Evolutionary conservation across 2,329 filamentous ascomycete species (phyloP).

Genomic region (Graphium sp.): DNA sequence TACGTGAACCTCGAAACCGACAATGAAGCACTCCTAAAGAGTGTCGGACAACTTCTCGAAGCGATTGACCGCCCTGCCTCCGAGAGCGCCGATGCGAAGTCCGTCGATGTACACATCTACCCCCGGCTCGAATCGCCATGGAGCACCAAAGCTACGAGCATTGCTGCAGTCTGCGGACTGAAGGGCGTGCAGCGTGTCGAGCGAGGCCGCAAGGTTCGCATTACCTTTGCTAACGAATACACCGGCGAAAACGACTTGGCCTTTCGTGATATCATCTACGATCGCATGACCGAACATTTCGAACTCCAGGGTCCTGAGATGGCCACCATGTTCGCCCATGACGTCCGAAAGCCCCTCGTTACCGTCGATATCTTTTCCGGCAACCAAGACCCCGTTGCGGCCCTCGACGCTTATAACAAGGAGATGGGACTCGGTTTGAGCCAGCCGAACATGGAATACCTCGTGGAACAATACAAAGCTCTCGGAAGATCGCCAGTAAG

Average conservation of each 20-base stretch:
- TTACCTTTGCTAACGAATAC: slow-evolving; percentile 37
- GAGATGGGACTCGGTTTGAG: slow-evolving; percentile 76
- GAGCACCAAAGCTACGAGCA: slow-evolving; percentile 92
- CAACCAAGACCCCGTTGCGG: slow-evolving; percentile 47
- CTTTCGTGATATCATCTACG: slow-evolving; percentile 60
- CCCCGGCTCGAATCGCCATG: slow-evolving; percentile 87
- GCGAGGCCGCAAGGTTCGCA: slow-evolving; percentile 63
- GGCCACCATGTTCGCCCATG: slow-evolving; percentile 62
- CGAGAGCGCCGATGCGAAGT: slow-evolving; percentile 23
- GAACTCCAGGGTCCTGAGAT: slow-evolving; percentile 50
- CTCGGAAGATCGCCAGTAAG: slow-evolving; percentile 39
- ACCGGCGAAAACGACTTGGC: slow-evolving; percentile 24
- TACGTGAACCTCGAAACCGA: slow-evolving; percentile 43
- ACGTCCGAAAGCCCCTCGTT: slow-evolving; percentile 42
- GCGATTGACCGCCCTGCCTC: slow-evolving; percentile 15
- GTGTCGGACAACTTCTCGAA: slow-evolving; percentile 28
- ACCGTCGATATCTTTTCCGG: slow-evolving; percentile 59
- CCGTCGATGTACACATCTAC: slow-evolving; percentile 51
- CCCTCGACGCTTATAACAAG: slow-evolving; percentile 70
- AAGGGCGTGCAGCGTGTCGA: slow-evolving; percentile 64
- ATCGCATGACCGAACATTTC: slow-evolving; percentile 90
- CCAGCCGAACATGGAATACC: slow-evolving; percentile 76
- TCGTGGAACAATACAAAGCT: slow-evolving; percentile 45
- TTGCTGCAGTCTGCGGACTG: slow-evolving; percentile 81
- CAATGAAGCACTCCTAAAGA: slow-evolving; percentile 23